These are phyloP conservation scores for Trichoderma lentiforme DNA, from an alignment of 2,329 filamentous ascomycete species.

Conservation along the genomic window DNA sequence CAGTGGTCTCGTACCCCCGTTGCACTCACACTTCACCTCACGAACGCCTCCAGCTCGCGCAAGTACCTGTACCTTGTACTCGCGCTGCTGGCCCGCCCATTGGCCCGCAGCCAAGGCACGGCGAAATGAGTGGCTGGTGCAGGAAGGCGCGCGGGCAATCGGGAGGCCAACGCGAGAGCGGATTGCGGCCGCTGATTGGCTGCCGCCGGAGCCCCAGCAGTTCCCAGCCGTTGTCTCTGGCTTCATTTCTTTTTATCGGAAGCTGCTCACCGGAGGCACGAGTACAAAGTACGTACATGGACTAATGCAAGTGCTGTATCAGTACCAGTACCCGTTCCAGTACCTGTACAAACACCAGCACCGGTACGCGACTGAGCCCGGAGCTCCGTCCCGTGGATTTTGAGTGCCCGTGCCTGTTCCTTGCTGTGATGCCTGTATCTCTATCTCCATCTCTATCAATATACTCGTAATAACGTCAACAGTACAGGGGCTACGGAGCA, in stretches of 20 bases:
- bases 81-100: not conserved
- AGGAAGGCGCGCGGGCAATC: constrained; percentile 9
- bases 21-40: not conserved
- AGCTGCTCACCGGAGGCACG: not conserved
- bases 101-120: not conserved
- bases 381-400: not conserved
- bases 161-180: not conserved
- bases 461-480: no score
- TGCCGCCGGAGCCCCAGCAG: not conserved
- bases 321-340: not conserved
- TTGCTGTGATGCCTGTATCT: not conserved
- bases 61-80: not conserved
- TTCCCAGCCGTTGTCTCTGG: not conserved
- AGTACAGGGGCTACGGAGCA: no score
- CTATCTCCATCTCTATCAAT: not conserved
- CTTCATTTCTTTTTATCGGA: constrained; percentile 3
- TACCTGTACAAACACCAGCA: not conserved
- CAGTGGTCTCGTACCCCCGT: not conserved
- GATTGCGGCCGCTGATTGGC: not conserved
- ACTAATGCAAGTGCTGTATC: not conserved
- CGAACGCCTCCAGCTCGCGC: constrained; percentile 3
- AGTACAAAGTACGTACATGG: not conserved
- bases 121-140: constrained; percentile 19
- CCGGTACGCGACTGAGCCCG: not conserved
- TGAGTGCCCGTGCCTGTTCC: not conserved